phyloP scores from a whole-genome alignment of 768 basidiomycete genomes.

The Naganishia friedmannii region DNA sequence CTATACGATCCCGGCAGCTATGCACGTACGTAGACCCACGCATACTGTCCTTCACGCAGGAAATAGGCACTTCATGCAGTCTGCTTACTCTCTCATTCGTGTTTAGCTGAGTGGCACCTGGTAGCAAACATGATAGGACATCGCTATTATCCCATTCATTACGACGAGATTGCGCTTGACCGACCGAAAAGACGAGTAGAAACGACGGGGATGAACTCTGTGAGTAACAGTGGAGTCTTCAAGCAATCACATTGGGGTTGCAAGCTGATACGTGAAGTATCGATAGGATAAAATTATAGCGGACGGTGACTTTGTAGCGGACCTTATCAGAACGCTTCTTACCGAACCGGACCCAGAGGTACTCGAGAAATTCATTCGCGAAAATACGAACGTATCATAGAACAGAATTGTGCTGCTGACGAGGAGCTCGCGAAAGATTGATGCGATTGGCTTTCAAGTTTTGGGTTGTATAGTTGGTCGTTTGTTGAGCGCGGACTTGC shows the following conservation, averaged over 20 bases:
- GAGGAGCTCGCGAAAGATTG: not conserved
- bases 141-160: slow-evolving; percentile 40
- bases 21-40: slow-evolving; percentile 34
- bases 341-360: not conserved
- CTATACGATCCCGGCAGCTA: slow-evolving; percentile 45
- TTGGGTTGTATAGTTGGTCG: too few species aligned
- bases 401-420: not conserved
- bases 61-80: not conserved
- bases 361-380: not conserved
- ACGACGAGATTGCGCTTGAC: slow-evolving; percentile 51
- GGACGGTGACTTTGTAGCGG: slow-evolving; percentile 17
- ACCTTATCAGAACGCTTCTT: not conserved
- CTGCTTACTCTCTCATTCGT: not conserved
- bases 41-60: not conserved
- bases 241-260: not conserved
- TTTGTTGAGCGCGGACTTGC: too few species aligned
- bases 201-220: slow-evolving; percentile 14
- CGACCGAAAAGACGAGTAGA: slow-evolving; percentile 1
- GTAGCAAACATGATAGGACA: slow-evolving; percentile 40
- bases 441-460: not conserved
- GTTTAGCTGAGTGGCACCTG: slow-evolving; percentile 42
- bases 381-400: not conserved
- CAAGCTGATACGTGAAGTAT: not conserved
- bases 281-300: slow-evolving; percentile 3
- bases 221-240: not conserved